Evolutionary conservation across 129 eudicot species (phyloP), one percentile per base, ranked within the genome.

Genomic region (Centella asiatica): DNA sequence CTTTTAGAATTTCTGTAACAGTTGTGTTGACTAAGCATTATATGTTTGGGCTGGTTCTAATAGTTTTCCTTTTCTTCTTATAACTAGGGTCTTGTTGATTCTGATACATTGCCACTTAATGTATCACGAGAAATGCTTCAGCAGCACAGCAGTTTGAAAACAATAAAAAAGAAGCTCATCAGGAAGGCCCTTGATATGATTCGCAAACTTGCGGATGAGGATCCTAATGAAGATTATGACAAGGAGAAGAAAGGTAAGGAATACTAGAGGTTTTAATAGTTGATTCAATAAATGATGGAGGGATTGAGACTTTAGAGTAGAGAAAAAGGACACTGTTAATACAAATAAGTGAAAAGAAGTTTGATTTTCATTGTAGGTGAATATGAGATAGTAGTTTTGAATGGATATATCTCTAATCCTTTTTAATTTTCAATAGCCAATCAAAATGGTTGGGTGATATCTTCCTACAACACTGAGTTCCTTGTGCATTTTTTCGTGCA

Each of bases 101-200:
- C 99, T 18, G 96, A 92, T 78, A 81, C 96, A 19, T 60, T 92
- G 53, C 99, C 99, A 26, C 85, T 92, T 20, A 92, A 92, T 78
- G 96, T 92, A 22, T 92, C 99, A 6, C 72, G 99, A 80, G 99
- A 92, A 87, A 92, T 92, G 99, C 95, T 92, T 68, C 99, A 92
- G 77, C 95, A 85, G 62, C 99, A 92, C 59, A 80, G 82, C 74
- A 87, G 96, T 67, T 80, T 87, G 77, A 92, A 92, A 71, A 92
- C 99, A 7, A 92, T 92, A n/a, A 92, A 92, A 74, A 92, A 87
- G 83, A 92, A 92, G 69, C 87, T 92, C 50, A 84, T 92, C 62
- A 74, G 99, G 61, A 92, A 92, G 95, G 99, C 99, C 26, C 95
- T 92, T 67, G 99, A 92, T 69, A 92, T 92, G 99, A 84, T 92